phyloP scores from a whole-genome alignment of 352 stramenopile species.

The Peronospora destructor region DNA sequence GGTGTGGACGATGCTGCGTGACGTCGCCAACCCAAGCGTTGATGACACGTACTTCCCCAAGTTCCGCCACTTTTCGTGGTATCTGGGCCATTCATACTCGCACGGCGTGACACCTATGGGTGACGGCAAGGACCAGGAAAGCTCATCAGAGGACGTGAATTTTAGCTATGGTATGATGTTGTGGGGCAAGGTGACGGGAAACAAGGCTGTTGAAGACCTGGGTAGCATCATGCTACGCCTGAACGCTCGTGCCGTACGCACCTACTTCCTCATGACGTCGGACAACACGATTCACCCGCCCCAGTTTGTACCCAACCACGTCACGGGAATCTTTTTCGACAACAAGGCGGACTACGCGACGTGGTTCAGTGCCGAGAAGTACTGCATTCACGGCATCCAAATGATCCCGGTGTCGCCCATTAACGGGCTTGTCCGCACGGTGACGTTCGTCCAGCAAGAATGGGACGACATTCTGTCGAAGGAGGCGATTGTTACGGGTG shows the following conservation, averaged over 20 bases:
- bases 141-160: slow-evolving; percentile 73
- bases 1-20: slow-evolving; percentile 57
- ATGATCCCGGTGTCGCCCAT: slow-evolving; percentile 75
- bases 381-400: slow-evolving; percentile 77
- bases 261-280: slow-evolving; percentile 71
- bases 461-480: slow-evolving; percentile 69
- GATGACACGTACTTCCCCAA: slow-evolving; percentile 56
- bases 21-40: slow-evolving; percentile 60
- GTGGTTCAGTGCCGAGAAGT: slow-evolving; percentile 73
- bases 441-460: slow-evolving; percentile 58
- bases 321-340: slow-evolving; percentile 73
- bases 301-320: slow-evolving; percentile 63
- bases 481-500: slow-evolving; percentile 39
- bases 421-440: slow-evolving; percentile 56
- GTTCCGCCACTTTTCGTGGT: slow-evolving; percentile 77
- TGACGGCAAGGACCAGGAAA: slow-evolving; percentile 75
- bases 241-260: slow-evolving; percentile 55
- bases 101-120: slow-evolving; percentile 57
- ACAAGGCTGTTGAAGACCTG: slow-evolving; percentile 54
- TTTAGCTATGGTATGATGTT: slow-evolving; percentile 78
- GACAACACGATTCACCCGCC: slow-evolving; percentile 60
- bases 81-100: slow-evolving; percentile 65
- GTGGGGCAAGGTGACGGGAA: slow-evolving; percentile 53
- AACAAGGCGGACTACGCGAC: slow-evolving; percentile 75
- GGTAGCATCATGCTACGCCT: slow-evolving; percentile 69